Evolutionary conservation across 2,329 filamentous ascomycete genomes (phyloP).

Genomic region (Verticillium tricorpus): DNA sequence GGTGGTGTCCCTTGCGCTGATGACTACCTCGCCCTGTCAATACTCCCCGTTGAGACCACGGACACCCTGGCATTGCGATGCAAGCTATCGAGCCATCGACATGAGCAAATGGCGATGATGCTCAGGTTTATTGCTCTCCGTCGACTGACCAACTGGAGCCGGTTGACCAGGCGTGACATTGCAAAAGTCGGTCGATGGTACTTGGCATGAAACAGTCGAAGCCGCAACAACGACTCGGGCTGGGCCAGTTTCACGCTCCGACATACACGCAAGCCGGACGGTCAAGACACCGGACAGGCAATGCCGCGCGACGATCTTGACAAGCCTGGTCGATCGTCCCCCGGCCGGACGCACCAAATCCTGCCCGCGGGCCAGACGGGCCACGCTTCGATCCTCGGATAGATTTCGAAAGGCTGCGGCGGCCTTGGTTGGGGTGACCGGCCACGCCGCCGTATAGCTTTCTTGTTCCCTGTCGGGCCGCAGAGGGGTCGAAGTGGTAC

Average conservation of each 20-base stretch:
- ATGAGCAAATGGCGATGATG: not conserved
- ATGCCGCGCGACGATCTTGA: not conserved
- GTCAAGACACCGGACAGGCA: not conserved
- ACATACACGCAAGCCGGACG: not conserved
- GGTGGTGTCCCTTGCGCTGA: not conserved
- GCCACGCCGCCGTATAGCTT: not conserved
- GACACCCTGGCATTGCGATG: not conserved
- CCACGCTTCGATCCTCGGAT: not conserved
- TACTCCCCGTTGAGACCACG: too few relatives aligned
- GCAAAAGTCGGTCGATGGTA: not conserved
- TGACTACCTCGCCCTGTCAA: not conserved
- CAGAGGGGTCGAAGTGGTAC: not conserved
- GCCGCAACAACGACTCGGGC: not conserved
- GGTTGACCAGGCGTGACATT: not conserved
- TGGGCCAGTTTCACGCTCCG: not conserved
- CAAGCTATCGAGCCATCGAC: not conserved
- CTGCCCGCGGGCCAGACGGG: not conserved
- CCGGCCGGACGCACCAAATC: not conserved
- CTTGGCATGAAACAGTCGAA: not conserved
- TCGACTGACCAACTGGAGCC: not conserved
- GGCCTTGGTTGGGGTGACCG: not conserved
- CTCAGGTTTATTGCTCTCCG: not conserved
- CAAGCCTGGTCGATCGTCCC: not conserved
- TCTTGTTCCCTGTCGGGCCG: not conserved
- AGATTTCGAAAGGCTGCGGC: not conserved